A percentile compares a stretch with the other conserved stretches of the same genome.
These are phyloP conservation scores for Gossypium turneri DNA, from an alignment of 345 rosid species.

Conservation along the genomic window DNA sequence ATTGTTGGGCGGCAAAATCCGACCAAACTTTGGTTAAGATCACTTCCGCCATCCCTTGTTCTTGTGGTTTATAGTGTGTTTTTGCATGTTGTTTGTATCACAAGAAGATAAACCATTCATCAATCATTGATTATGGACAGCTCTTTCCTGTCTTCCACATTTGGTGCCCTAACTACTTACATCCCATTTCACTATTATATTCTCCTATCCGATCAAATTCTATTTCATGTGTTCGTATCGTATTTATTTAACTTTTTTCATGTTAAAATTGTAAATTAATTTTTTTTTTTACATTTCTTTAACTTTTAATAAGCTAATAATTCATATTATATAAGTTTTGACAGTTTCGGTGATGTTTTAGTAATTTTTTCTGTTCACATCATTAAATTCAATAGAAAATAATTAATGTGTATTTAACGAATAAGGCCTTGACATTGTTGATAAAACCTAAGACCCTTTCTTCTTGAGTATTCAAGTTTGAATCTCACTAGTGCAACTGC, in stretches of 20 bases:
- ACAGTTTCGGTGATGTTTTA: no score
- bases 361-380: no score
- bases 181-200: conserved; percentile 5
- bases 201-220: neutral
- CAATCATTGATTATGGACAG: conserved; percentile 43
- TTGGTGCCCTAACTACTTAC: conserved; percentile 19
- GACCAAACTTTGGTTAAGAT: conserved; percentile 39
- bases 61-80: conserved; percentile 26
- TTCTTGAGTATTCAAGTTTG: no score
- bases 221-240: neutral
- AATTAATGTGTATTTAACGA: no score
- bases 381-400: no score
- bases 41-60: conserved; percentile 46
- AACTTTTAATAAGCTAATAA: no score
- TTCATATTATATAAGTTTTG: no score
- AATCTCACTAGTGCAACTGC: no score
- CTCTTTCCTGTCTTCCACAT: conserved; percentile 35
- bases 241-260: neutral
- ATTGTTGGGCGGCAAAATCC: conserved; percentile 45
- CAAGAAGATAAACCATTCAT: conserved; percentile 38
- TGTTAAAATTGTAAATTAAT: neutral
- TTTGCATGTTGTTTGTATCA: conserved; percentile 31
- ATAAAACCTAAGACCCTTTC: no score
- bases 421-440: no score
- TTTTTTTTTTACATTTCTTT: no score